phyloP scores from a whole-genome alignment of 768 basidiomycete genomes.

The Piloderma croceum region DNA sequence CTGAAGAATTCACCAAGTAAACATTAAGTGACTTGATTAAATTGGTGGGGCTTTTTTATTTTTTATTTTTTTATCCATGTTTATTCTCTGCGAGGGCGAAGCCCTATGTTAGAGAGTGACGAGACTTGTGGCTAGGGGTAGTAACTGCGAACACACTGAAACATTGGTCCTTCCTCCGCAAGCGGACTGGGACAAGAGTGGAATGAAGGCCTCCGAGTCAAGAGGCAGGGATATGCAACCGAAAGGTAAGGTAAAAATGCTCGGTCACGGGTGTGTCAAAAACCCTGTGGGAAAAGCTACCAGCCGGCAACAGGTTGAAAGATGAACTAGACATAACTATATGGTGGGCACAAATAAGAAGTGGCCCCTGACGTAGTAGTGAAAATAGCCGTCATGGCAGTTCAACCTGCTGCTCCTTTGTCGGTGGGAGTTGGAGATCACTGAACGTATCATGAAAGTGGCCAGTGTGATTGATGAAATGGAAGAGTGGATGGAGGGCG shows the following conservation, averaged over 20 bases:
- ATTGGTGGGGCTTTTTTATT: neutral
- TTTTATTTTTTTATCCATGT: neutral
- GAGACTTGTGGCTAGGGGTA: neutral
- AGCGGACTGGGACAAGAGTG: neutral
- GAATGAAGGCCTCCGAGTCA: neutral
- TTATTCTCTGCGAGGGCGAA: neutral
- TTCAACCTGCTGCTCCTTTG: too few species aligned
- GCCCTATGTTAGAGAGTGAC: neutral
- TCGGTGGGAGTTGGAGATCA: too few species aligned
- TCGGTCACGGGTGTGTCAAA: neutral
- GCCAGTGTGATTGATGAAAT: neutral
- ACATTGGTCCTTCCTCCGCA: neutral
- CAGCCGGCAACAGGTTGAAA: too few species aligned
- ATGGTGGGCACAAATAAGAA: too few species aligned
- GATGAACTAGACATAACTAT: too few species aligned
- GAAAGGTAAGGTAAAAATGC: neutral
- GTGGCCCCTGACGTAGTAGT: too few species aligned
- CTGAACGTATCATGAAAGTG: neutral
- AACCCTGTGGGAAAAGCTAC: neutral
- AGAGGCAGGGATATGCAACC: neutral
- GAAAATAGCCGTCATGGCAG: too few species aligned
- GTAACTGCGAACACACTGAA: neutral
- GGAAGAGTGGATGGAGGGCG: neutral
- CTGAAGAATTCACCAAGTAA: constrained; percentile 3
- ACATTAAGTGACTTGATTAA: neutral